Evolutionary conservation across 1,284 basidiomycete species (phyloP), one percentile per base, ranked within the genome.

Genomic region (Caloboletus firmus): DNA sequence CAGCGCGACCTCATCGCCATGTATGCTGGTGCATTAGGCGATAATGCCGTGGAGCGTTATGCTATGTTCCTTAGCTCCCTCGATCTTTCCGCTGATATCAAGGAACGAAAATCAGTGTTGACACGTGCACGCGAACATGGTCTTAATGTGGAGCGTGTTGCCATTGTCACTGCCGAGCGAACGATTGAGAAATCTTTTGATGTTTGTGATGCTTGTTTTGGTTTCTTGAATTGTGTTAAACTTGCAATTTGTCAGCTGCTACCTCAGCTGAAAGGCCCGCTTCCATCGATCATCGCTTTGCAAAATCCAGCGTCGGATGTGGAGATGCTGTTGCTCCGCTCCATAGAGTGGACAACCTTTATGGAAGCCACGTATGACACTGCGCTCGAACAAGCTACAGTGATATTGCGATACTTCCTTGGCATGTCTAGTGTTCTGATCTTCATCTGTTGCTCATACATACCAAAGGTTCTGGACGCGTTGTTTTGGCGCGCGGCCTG

Each of bases 341-440:
- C 91, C 0, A 87, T 98, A 54, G 95, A 98, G 67, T 99, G 96
- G 96, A 91, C 96, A 43, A 91, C 85, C 0, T 91, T 93, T 69
- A 76, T 82, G 58, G 81, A 85, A 39, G 74, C 79, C 18, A 96
- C 93, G 1, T 84, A 87, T 59, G 74, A 77, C n/a, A 85, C 85
- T 17, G 93, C 93, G 0, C 74, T 97, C 4, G 82, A 89, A 63
- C 91, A 94, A 63, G 85, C 91, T 2, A 93, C 95, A 57, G 85
- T 90, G 37, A 88, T 95, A 48, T 71, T 93, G 52, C 84, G 94
- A 15, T 93, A 93, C 68, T 92, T 96, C 77, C 80, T 97, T 18
- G 84, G 93, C 93, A 64, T 41, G 82, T 68, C 45, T 22, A 28
- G 17, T 4, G 4, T 32, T 31, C 18, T 45, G 24, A 24, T 3